phyloP scores from a whole-genome alignment of 2,329 filamentous ascomycete genomes.

The Colletotrichum graminicola region DNA sequence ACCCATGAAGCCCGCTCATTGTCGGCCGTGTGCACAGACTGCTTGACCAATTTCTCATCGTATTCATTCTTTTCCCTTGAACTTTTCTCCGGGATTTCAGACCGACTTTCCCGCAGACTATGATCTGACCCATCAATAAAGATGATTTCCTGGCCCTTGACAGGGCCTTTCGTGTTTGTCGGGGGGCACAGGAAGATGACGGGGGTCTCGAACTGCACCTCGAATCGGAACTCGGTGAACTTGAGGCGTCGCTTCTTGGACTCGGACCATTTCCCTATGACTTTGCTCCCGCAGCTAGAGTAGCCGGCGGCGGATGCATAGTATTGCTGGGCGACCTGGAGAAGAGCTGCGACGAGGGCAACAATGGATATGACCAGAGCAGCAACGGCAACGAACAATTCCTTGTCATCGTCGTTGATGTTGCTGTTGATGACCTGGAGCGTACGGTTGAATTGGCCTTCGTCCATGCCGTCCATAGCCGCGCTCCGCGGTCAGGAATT shows the following conservation, averaged over 20 bases:
- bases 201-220: conserved; percentile 62
- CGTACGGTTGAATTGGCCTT: conserved; percentile 21
- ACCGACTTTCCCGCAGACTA: conserved; percentile 53
- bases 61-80: conserved; percentile 14
- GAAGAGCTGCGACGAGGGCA: conserved; percentile 58
- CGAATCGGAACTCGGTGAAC: conserved; percentile 60
- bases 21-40: conserved; percentile 64
- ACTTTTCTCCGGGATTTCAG: conserved; percentile 42
- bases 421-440: conserved; percentile 34
- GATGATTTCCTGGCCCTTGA: conserved; percentile 48
- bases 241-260: conserved; percentile 57
- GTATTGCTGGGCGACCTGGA: conserved; percentile 65
- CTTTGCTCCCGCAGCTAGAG: conserved; percentile 60
- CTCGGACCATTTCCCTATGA: conserved; percentile 61
- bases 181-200: conserved; percentile 64
- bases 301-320: conserved; percentile 63
- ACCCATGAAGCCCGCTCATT: conserved; percentile 70
- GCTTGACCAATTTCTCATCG: conserved; percentile 42
- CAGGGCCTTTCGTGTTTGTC: conserved; percentile 54
- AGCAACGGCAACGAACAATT: conserved; percentile 56
- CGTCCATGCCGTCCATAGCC: conserved; percentile 31
- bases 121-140: conserved; percentile 55
- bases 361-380: conserved; percentile 62
- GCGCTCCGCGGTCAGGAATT: background rate
- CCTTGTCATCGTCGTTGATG: conserved; percentile 45